These are phyloP conservation scores for Rhizopus delemar DNA, from an alignment of 371 early-diverging fungal species.

Conservation along the genomic window DNA sequence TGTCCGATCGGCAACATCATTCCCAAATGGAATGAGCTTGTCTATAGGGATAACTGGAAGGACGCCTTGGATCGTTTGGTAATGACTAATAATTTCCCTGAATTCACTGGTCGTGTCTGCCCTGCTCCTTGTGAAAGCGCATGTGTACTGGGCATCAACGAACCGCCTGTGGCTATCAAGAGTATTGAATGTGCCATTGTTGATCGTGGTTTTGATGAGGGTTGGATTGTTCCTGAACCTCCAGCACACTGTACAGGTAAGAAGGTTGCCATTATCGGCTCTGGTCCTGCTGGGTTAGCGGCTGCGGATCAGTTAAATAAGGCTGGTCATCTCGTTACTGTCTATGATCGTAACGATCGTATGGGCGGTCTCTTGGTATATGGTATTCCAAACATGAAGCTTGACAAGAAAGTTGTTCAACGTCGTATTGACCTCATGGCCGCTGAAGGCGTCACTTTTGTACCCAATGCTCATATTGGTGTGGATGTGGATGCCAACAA, in stretches of 20 bases:
- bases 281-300: constrained; percentile 94
- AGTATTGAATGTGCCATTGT: constrained; percentile 96
- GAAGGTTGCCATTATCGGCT: constrained; percentile 88
- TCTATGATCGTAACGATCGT: constrained; percentile 95
- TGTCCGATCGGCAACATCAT: constrained; percentile 97
- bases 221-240: constrained; percentile 90
- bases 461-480: constrained; percentile 85
- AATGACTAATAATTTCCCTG: constrained; percentile 98
- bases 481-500: constrained; percentile 70
- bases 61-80: constrained; percentile 90
- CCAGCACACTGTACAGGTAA: constrained; percentile 84
- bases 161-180: constrained; percentile 93
- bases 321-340: constrained; percentile 91
- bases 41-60: constrained; percentile 92
- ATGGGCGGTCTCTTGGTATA: constrained; percentile 96
- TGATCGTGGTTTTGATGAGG: constrained; percentile 91
- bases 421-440: constrained; percentile 91
- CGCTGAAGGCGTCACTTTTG: constrained; percentile 89
- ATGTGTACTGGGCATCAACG: constrained; percentile 90
- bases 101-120: constrained; percentile 75
- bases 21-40: constrained; percentile 97
- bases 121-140: constrained; percentile 92
- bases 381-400: constrained; percentile 99
- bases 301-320: constrained; percentile 98
- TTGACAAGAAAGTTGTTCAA: constrained; percentile 92